Base-by-base conservation (phyloP, 768 basidiomycete species). In the Amanita phalloides region DNA sequence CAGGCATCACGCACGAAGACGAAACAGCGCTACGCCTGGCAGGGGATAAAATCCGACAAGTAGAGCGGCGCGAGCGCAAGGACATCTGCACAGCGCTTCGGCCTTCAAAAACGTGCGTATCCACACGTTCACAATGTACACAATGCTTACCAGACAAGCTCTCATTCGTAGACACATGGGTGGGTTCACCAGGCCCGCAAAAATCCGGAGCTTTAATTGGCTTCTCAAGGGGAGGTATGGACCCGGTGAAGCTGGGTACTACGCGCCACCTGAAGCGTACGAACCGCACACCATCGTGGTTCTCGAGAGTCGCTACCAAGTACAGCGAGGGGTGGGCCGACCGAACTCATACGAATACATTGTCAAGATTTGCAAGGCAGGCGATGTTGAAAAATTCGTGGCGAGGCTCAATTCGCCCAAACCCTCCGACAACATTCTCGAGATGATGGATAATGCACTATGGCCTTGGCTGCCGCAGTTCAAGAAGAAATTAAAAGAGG, bases 201-300 rank as follows among this genome's bases (percentile, higher is more conserved):
- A 68, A 39, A 45, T 76, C 17, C 67, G 67, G 6, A 50, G 55
- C n/a, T 49, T 68, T 13, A 61, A 69, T 51, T 70, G 66, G 66
- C 69, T 66, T 39, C 59, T 61, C 8, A 69, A 69, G 17, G 67
- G 68, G 6, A 49, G 56, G 3, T 67, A 71, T 53, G 45, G 64
- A 13, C 53, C 55, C 9, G 49, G 56, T 4, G 65, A 60, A 53
- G 20, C 45, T 9, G 65, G 69, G 52, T 67, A 68, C 45, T 46
- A 59, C 6, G 68, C 68, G 20, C 50, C 60, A 0, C 43, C 62
- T 2, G 61, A 61, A 21, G 70, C 70, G 20, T 77, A 75, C 56
- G 60, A 57, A 20, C 56, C 68, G 5, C 65, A 65, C 50, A 71
- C 71, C 45, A 70, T 72, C 17, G 72, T 64, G 57, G 51, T 73